These are phyloP conservation scores for Lanzia echinophila DNA, from an alignment of 2,329 filamentous ascomycete species.

Conservation along the genomic window DNA sequence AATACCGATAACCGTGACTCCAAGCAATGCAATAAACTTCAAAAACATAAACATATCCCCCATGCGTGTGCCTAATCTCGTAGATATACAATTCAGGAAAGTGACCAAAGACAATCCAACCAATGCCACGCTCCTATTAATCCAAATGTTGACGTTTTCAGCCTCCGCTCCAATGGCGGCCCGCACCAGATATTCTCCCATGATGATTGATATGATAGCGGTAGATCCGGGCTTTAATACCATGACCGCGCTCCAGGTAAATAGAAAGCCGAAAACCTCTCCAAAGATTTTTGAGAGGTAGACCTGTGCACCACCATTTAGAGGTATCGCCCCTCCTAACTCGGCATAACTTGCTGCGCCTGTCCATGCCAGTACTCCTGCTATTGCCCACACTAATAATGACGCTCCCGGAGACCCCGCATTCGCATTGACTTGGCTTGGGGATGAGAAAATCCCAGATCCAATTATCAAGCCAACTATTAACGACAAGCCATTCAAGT, in stretches of 20 bases:
- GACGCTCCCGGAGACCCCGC: slow-evolving; percentile 87
- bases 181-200: slow-evolving; percentile 93
- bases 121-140: slow-evolving; percentile 83
- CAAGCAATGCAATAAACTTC: slow-evolving; percentile 86
- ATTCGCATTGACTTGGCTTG: slow-evolving; percentile 85
- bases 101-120: slow-evolving; percentile 71
- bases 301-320: slow-evolving; percentile 90
- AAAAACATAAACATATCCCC: slow-evolving; percentile 95
- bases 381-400: slow-evolving; percentile 84
- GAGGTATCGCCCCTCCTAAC: slow-evolving; percentile 86
- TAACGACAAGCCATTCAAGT: slow-evolving; percentile 84
- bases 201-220: slow-evolving; percentile 95
- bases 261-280: slow-evolving; percentile 86
- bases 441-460: slow-evolving; percentile 92
- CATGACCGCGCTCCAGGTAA: slow-evolving; percentile 91
- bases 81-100: slow-evolving; percentile 83
- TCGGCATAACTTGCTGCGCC: slow-evolving; percentile 93
- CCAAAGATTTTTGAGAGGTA: slow-evolving; percentile 96
- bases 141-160: slow-evolving; percentile 73
- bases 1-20: slow-evolving; percentile 79
- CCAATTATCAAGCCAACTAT: slow-evolving; percentile 93
- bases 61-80: slow-evolving; percentile 75
- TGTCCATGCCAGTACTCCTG: slow-evolving; percentile 92
- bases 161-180: slow-evolving; percentile 83
- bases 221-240: slow-evolving; percentile 90